A percentile compares a stretch with the other conserved stretches of the same genome.
phyloP scores from a whole-genome alignment of 2,329 filamentous ascomycete genomes.

The Colletotrichum spaethianum region DNA sequence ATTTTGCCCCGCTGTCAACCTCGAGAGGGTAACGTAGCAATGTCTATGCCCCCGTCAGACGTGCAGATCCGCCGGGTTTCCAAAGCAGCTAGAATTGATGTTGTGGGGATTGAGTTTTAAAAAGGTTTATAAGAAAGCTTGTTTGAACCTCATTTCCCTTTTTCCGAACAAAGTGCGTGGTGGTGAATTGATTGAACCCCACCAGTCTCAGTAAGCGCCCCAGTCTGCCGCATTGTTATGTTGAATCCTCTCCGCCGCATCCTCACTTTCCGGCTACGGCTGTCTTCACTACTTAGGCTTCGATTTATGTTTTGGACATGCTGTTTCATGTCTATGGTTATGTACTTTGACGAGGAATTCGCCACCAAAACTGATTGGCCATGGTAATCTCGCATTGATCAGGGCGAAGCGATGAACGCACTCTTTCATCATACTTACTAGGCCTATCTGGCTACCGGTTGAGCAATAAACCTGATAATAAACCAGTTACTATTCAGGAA shows the following conservation, averaged over 20 bases:
- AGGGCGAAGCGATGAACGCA: too few species aligned
- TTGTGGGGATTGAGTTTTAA: background rate
- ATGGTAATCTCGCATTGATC: background rate
- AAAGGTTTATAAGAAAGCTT: background rate
- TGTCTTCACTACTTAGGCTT: background rate
- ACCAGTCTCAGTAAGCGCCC: background rate
- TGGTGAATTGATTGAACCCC: background rate
- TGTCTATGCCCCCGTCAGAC: background rate
- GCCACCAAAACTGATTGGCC: background rate
- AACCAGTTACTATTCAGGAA: too few species aligned
- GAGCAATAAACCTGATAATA: too few species aligned
- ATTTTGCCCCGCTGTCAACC: background rate
- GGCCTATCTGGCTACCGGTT: too few species aligned
- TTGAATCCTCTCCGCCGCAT: background rate
- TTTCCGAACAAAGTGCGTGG: background rate
- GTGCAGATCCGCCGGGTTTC: background rate
- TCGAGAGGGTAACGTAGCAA: too few species aligned
- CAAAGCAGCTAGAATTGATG: background rate
- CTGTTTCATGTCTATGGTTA: background rate
- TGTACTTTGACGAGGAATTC: background rate
- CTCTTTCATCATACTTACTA: too few species aligned
- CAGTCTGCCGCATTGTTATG: background rate
- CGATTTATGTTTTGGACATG: background rate
- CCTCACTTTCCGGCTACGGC: background rate
- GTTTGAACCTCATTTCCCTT: background rate